These are phyloP conservation scores for Boletus tomentosulus DNA, from an alignment of 768 basidiomycete genomes.

Conservation along the genomic window DNA sequence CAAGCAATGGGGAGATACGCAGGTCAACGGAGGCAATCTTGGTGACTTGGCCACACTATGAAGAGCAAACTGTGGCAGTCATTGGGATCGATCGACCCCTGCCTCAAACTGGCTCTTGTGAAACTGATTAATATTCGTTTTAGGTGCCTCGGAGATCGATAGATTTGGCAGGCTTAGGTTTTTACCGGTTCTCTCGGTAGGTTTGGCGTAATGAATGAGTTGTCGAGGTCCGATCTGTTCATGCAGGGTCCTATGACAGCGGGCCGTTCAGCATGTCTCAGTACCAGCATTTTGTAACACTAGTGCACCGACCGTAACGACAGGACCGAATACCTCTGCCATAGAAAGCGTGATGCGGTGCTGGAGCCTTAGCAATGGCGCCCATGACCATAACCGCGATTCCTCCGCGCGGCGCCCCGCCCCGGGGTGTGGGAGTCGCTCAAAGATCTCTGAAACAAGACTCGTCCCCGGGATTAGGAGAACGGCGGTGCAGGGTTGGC, in stretches of 20 bases:
- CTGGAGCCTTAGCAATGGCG: not conserved
- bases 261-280: not conserved
- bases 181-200: not conserved
- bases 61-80: not conserved
- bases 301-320: not conserved
- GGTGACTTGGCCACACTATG: not conserved
- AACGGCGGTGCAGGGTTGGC: constrained; percentile 20
- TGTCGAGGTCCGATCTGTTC: not conserved
- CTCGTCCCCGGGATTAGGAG: constrained; percentile 6
- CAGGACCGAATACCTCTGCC: too few relatives aligned
- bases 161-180: not conserved
- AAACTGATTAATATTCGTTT: not conserved
- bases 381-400: constrained; percentile 16
- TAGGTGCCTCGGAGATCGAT: not conserved
- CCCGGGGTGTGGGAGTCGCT: constrained; percentile 5
- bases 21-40: not conserved
- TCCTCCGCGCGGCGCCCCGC: constrained; percentile 19
- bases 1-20: not conserved
- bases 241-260: constrained; percentile 2
- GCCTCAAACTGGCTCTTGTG: not conserved
- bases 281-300: not conserved
- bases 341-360: too few relatives aligned
- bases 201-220: constrained; percentile 3
- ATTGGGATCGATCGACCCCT: not conserved
- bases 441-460: constrained; percentile 8